phyloP scores from a whole-genome alignment of 1,284 basidiomycete species.

The Tremellales sp. region DNA sequence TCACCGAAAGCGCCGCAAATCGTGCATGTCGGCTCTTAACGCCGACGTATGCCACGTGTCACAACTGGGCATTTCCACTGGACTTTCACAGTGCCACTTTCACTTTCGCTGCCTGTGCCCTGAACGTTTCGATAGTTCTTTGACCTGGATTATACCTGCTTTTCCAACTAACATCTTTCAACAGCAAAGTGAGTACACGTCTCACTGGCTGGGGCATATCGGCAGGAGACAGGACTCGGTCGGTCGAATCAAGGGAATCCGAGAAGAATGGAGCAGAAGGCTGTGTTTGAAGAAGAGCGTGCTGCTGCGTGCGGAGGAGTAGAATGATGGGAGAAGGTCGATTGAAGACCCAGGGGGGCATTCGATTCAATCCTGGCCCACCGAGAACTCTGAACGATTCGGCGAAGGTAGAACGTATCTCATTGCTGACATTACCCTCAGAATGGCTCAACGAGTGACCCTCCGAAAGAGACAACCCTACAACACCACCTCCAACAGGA shows the following conservation, averaged over 20 bases:
- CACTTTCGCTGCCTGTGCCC: background rate
- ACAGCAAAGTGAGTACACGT: background rate
- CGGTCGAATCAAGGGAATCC: background rate
- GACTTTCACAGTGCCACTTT: background rate
- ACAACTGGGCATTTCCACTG: background rate
- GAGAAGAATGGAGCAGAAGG: background rate
- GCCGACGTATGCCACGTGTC: background rate
- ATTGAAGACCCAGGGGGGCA: background rate
- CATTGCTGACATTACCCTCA: conserved; percentile 13
- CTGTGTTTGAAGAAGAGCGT: background rate
- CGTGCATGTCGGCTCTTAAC: background rate
- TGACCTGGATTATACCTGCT: background rate
- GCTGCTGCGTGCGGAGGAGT: background rate
- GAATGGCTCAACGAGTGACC: conserved; percentile 98
- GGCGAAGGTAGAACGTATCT: background rate
- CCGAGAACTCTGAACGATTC: background rate
- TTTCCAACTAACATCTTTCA: too few species aligned
- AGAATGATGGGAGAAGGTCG: background rate
- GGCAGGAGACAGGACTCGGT: too few species aligned
- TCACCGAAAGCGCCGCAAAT: too few species aligned
- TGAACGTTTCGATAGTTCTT: background rate
- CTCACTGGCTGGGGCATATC: background rate
- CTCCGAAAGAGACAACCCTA: conserved; percentile 98
- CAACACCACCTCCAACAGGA: conserved; percentile 96
- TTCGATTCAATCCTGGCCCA: background rate